Conservation (phyloP, 768 basidiomycete species). For the Boletus rubropictus region DNA sequence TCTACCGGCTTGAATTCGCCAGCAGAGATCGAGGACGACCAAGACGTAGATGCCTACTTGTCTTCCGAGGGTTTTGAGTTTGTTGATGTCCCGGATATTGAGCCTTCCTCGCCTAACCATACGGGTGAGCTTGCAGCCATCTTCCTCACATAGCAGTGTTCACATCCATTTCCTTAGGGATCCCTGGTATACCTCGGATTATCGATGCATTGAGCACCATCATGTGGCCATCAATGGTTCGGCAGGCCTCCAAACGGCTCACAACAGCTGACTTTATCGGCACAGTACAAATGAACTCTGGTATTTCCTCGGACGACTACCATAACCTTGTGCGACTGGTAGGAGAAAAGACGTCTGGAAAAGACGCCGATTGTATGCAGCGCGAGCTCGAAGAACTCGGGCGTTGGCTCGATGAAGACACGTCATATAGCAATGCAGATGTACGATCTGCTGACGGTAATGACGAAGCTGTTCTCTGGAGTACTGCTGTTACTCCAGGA, state of each 20-base stretch:
- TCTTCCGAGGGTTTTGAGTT: constrained; percentile 74
- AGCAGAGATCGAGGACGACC: constrained; percentile 39
- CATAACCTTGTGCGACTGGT: constrained; percentile 20
- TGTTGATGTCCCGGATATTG: constrained; percentile 39
- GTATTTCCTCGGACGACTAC: constrained; percentile 16
- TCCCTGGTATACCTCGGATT: constrained; percentile 59
- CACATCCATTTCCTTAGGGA: constrained; percentile 29
- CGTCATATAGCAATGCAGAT: constrained; percentile 15
- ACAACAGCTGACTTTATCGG: not conserved
- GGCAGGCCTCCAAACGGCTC: constrained; percentile 4
- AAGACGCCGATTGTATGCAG: constrained; percentile 34
- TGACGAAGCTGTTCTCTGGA: constrained; percentile 36
- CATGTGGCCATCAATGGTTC: constrained; percentile 80
- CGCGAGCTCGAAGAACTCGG: constrained; percentile 55
- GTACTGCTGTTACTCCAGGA: constrained; percentile 30
- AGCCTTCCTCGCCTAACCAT: constrained; percentile 8
- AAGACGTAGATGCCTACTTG: constrained; percentile 59
- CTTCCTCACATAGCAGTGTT: not conserved
- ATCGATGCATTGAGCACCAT: constrained; percentile 78
- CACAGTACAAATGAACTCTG: not conserved
- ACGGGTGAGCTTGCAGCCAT: constrained; percentile 10
- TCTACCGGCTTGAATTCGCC: constrained; percentile 12
- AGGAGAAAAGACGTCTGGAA: constrained; percentile 19
- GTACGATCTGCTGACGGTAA: constrained; percentile 12
- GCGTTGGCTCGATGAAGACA: constrained; percentile 52